Percentiles rank a stretch among this genome's conserved stretches.
phyloP scores from a whole-genome alignment of 192 early-diverging fungal genomes.

The Borealophlyctis nickersoniae region DNA sequence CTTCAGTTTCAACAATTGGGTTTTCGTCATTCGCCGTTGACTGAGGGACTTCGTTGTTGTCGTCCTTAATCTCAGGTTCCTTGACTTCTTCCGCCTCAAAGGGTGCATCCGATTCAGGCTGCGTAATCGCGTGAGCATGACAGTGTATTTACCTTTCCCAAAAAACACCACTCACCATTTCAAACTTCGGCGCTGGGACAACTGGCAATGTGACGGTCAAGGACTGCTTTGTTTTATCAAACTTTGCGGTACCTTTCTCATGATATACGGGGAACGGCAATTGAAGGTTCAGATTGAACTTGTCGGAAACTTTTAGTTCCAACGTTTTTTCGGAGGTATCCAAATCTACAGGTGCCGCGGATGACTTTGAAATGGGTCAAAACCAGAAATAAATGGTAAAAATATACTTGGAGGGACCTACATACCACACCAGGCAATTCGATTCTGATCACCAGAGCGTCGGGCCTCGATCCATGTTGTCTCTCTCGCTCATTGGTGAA shows the following conservation, averaged over 20 bases:
- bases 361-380: slow-evolving; percentile 1
- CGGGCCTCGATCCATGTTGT: slow-evolving; percentile 37
- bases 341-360: slow-evolving; percentile 25
- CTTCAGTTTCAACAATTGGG: too few species aligned
- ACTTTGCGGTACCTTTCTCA: slow-evolving; percentile 42
- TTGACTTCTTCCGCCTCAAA: too few species aligned
- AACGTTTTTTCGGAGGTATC: slow-evolving; percentile 26
- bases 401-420: neutral
- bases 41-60: too few species aligned
- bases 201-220: slow-evolving; percentile 42
- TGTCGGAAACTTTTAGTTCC: slow-evolving; percentile 22
- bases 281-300: slow-evolving; percentile 37
- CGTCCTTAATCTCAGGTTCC: too few species aligned
- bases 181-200: slow-evolving; percentile 20
- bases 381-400: neutral
- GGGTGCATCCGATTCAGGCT: slow-evolving; percentile 12
- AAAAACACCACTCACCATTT: slow-evolving; percentile 14
- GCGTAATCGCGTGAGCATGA: neutral
- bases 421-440: slow-evolving; percentile 41
- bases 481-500: slow-evolving; percentile 35
- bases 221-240: slow-evolving; percentile 35
- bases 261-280: slow-evolving; percentile 44
- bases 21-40: too few species aligned
- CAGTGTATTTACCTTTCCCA: neutral
- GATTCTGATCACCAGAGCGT: slow-evolving; percentile 41